Percentiles rank a stretch among this genome's conserved stretches.
Evolutionary conservation across 2,329 filamentous ascomycete species (phyloP).

Genomic region (Magnaporthiopsis poae): DNA sequence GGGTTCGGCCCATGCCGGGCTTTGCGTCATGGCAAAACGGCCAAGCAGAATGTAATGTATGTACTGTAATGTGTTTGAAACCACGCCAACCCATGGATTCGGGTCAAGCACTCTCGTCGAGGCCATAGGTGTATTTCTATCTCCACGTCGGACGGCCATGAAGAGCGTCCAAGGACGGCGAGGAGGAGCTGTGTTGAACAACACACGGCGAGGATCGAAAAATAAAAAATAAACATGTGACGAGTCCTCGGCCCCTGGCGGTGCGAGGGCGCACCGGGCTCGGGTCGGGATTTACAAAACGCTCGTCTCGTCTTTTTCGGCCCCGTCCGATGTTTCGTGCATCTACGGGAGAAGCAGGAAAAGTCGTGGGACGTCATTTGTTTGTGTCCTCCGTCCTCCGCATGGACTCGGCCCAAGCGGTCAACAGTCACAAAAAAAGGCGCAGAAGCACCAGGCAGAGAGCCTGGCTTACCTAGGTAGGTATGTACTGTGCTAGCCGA

Average conservation of each 20-base stretch:
- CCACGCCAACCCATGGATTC: neutral
- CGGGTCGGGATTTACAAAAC: neutral
- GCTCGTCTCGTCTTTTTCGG: neutral
- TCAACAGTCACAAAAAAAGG: neutral
- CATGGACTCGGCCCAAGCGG: neutral
- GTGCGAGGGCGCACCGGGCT: neutral
- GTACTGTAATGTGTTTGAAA: neutral
- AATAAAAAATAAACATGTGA: neutral
- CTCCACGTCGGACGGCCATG: too few species aligned
- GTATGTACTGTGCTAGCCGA: too few species aligned
- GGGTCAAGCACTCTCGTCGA: neutral
- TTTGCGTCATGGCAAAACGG: neutral
- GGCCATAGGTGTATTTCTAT: neutral
- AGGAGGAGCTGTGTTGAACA: neutral
- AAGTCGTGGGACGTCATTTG: neutral
- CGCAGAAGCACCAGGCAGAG: neutral
- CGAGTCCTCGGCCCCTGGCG: neutral
- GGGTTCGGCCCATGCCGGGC: neutral
- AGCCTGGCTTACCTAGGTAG: neutral
- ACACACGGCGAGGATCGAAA: neutral
- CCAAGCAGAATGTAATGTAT: neutral
- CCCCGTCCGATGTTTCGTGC: neutral
- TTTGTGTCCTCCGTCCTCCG: neutral
- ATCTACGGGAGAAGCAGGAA: neutral
- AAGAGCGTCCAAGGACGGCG: neutral